Base-by-base conservation (phyloP, 257 asterid genomes). In the Primulina eburnea region DNA sequence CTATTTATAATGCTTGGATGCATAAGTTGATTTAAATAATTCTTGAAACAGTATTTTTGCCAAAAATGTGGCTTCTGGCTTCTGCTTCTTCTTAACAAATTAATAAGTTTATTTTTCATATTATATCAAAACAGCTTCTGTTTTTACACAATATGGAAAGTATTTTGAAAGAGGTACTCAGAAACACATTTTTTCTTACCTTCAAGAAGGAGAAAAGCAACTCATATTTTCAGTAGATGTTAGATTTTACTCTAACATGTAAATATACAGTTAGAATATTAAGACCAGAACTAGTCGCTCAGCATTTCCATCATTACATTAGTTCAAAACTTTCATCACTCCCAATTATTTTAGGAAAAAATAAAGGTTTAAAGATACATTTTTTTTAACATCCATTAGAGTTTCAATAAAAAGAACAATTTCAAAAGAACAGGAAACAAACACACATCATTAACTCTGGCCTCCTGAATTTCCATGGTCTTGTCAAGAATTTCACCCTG, bases 401-500 rank as follows among this genome's bases (percentile, higher is more conserved):
- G n/a, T 4, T 21, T 21, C 30, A 56, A 32, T 33, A 60, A 21
- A 57, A 8, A 8, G n/a, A 64, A 30, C 71, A 50, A 30, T 47
- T 17, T 62, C 16, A 40, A 74, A 14, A 33, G 33, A 50, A 50
- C 21, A 50, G 7, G 8, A 50, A 50, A 50, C 57, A 65, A 60
- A 83, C 99, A 78, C 85, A 94, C 99, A 68, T 94, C 99, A 43
- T 89, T 85, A 73, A 91, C 98, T 84, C 95, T 88, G 67, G 92
- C 96, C 32, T 81, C 82, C 80, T 94, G 99, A 62, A 89, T 66
- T 77, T 94, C 99, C 88, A 76, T 83, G 76, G 99, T 86, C 85
- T 94, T 94, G 92, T 91, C 99, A 78, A 94, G 99, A 79, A 94
- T 84, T 72, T 82, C 98, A 74, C 99, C 98, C 99, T 94, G 75